Evolutionary conservation across 768 basidiomycete genomes (phyloP), one percentile per base, ranked within the genome.

Genomic region (Dendrothele bispora): DNA sequence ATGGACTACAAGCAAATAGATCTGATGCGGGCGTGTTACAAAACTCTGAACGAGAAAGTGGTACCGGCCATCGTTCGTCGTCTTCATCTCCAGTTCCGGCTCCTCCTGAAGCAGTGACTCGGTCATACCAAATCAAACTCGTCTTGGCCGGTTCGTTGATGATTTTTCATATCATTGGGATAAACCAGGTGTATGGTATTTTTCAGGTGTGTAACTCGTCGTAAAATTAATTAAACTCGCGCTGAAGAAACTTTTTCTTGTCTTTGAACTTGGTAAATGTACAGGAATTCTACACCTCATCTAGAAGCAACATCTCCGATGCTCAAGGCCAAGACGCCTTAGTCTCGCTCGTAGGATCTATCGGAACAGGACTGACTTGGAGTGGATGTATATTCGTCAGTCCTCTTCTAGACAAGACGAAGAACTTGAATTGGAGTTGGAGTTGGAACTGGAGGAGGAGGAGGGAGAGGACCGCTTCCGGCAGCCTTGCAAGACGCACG

Each of bases 111-210:
- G n/a, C n/a, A n/a, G n/a, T n/a, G n/a, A 63, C 69, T 2, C 61
- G 61, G 18, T 41, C 47, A 11, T 74, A 74, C 47, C 70, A 74
- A 51, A 52, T 50, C 2, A 34, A 67, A 20, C 63, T 76, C 4
- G 49, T 76, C 5, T 24, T 72, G 6, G 61, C 71, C 3, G 73
- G 72, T 1, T 76, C 74, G 39, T 54, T 71, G 42, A 74, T 74
- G 68, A 72, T 64, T 15, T 73, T 73, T 48, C 73, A 75, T 44
- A 65, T 72, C 28, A 74, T 74, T 41, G 74, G 74, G 0, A 69
- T 70, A 27, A 74, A 71, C 48, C 66, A 64, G 20, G 62, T 67
- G 7, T 74, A 68, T 43, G 73, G 72, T 39, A 65, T 76, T 30
- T 74, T 74, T 52, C 72, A 76, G 64, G 73, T 68, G 14, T 28